Percentiles rank a stretch among this genome's conserved stretches.
These are phyloP conservation scores for Tolypocladium endophyticum DNA, from an alignment of 2,329 filamentous ascomycete species.

Conservation along the genomic window DNA sequence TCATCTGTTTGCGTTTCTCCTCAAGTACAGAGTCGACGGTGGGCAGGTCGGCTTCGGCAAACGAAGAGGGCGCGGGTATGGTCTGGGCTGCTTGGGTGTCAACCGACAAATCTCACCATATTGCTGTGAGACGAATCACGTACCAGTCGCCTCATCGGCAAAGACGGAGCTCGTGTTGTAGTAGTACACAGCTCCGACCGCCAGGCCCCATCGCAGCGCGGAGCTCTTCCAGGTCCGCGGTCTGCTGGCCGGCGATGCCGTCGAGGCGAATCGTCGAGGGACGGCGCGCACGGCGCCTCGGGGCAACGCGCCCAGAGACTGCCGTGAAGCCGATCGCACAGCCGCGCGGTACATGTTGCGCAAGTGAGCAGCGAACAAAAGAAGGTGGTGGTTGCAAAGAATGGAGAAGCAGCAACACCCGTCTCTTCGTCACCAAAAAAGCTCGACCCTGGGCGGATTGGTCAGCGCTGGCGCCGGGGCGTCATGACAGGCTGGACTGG, in stretches of 20 bases:
- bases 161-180: constrained; percentile 88
- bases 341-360: constrained; percentile 41
- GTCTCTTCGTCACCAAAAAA: neutral
- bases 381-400: neutral
- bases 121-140: constrained; percentile 17
- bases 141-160: constrained; percentile 71
- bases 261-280: constrained; percentile 42
- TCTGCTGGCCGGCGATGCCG: constrained; percentile 46
- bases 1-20: constrained; percentile 44
- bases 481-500: neutral
- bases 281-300: constrained; percentile 25
- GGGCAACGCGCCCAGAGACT: constrained; percentile 31
- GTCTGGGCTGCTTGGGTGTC: constrained; percentile 14
- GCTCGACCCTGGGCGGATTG: neutral
- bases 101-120: neutral
- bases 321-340: constrained; percentile 34
- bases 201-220: constrained; percentile 63
- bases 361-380: neutral
- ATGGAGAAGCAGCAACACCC: neutral
- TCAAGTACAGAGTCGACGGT: constrained; percentile 60
- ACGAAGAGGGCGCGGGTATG: constrained; percentile 34
- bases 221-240: constrained; percentile 75
- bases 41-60: constrained; percentile 45
- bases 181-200: constrained; percentile 72
- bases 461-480: neutral